Conservation (phyloP, 2,329 filamentous ascomycete genomes). For the Coniosporium tulheliwenetii region DNA sequence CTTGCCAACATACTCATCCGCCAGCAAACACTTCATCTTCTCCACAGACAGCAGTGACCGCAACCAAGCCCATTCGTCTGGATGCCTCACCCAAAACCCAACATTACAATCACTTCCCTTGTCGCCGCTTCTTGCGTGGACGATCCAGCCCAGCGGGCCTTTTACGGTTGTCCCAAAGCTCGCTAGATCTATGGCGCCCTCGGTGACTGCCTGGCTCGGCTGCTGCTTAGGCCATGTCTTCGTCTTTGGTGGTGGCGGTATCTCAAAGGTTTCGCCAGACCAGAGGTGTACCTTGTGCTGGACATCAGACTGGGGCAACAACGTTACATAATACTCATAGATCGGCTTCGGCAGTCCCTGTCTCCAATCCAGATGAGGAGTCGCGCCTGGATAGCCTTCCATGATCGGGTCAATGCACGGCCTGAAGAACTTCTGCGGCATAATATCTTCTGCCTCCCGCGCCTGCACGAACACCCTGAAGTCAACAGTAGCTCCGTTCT, state of each 20-base stretch:
- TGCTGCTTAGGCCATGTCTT: slow-evolving; percentile 17
- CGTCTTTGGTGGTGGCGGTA: slow-evolving; percentile 16
- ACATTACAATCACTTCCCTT: slow-evolving; percentile 30
- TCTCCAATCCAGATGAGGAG: slow-evolving; percentile 21
- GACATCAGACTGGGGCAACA: slow-evolving; percentile 13
- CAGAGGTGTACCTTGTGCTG: slow-evolving; percentile 13
- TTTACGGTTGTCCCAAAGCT: slow-evolving; percentile 3
- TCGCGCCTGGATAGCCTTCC: slow-evolving; percentile 27
- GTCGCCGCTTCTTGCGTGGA: slow-evolving; percentile 16
- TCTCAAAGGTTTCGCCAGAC: slow-evolving; percentile 13
- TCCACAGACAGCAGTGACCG: not conserved
- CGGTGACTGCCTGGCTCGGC: slow-evolving; percentile 13
- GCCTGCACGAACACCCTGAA: slow-evolving; percentile 33
- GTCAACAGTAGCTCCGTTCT: slow-evolving; percentile 33
- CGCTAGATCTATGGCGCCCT: not conserved
- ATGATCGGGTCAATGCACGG: slow-evolving; percentile 26
- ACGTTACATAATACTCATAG: slow-evolving; percentile 26
- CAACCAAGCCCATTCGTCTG: slow-evolving; percentile 2
- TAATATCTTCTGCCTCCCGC: slow-evolving; percentile 15
- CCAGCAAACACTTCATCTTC: slow-evolving; percentile 1
- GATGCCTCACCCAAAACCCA: slow-evolving; percentile 24
- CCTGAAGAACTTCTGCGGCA: slow-evolving; percentile 21
- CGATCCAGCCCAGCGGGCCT: slow-evolving; percentile 4
- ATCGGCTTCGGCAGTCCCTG: slow-evolving; percentile 23
- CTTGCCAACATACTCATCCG: not conserved